Base-by-base conservation (phyloP, 768 basidiomycete genomes). In the Suillus decipiens region DNA sequence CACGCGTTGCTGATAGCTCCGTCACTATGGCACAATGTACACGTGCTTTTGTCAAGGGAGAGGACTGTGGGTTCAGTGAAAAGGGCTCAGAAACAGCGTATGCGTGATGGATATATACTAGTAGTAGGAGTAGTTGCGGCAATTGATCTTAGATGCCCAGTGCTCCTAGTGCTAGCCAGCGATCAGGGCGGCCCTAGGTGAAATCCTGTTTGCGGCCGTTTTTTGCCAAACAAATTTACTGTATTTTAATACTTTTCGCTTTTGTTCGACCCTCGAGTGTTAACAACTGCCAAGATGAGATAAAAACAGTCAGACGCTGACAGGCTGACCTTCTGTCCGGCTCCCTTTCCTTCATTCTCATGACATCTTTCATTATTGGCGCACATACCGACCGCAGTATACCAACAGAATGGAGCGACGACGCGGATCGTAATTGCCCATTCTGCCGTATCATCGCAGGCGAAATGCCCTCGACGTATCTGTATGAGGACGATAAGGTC, bases 11-110 rank as follows among this genome's bases (percentile, higher is more conserved):
- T 41, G 61, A 19, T 68, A 93, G 91, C 51, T 94, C 93, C n/a
- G 90, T 93, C 41, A 96, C 95, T 41, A 97, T 97, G 95, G 95
- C 95, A 1, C 91, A 95, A 68, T 96, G 95, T 74, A 92, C 91
- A 15, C 87, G 90, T 54, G 84, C 94, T 22, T 96, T 96, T 71
- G 89, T 90, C 65, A 88, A 89, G 72, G 88, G 85, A 37, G 88
- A 90, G 78, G 80, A 84, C 69, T 82, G 84, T 69, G 84, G 82
- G 54, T 83, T 86, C 68, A 79, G 79, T 59, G 80, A 81, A 51
- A 83, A 81, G 66, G 78, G 74, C 33, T 58, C 76, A 64, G 75
- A 80, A 66, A 72, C 80, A 76, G 79, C 79, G 33, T 82, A 77
- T 67, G 82, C 82, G 70, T 84, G 72, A 70, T 55, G 39, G 50